These are phyloP conservation scores for Osmanthus fragrans DNA, from an alignment of 257 asterid species.

Conservation along the genomic window DNA sequence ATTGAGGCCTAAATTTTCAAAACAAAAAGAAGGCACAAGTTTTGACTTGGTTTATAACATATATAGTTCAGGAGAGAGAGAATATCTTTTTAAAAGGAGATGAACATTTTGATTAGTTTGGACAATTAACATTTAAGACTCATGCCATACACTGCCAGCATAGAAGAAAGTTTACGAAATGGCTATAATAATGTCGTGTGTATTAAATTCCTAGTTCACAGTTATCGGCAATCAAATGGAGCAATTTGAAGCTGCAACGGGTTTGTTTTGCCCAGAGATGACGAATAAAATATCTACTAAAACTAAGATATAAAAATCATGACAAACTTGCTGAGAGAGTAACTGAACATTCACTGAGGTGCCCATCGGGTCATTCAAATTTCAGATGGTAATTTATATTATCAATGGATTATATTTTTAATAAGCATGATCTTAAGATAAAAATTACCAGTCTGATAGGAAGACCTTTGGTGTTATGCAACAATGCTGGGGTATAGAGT, in stretches of 20 bases:
- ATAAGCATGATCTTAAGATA: slow-evolving; percentile 11
- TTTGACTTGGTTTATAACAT: neutral
- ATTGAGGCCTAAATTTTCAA: neutral
- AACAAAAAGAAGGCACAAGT: slow-evolving; percentile 7
- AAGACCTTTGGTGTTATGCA: slow-evolving; percentile 90
- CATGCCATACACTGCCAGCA: neutral
- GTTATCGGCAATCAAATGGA: neutral
- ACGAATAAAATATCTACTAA: neutral
- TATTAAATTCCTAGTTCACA: neutral
- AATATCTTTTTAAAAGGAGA: neutral
- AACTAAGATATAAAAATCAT: neutral
- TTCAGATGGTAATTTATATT: neutral
- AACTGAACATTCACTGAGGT: neutral
- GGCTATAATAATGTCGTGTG: neutral
- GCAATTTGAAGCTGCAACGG: neutral
- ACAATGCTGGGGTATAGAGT: slow-evolving; percentile 54
- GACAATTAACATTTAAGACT: neutral
- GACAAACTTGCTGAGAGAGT: neutral
- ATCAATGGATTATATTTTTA: neutral
- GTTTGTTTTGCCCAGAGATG: neutral
- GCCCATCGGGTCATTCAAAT: neutral
- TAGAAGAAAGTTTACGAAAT: neutral
- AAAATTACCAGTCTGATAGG: slow-evolving; percentile 82
- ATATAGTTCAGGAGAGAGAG: neutral
- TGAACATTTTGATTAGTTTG: neutral